Evolutionary conservation across 2,329 filamentous ascomycete species (phyloP), one percentile per base, ranked within the genome.

Genomic region (Xylariaceae sp.): DNA sequence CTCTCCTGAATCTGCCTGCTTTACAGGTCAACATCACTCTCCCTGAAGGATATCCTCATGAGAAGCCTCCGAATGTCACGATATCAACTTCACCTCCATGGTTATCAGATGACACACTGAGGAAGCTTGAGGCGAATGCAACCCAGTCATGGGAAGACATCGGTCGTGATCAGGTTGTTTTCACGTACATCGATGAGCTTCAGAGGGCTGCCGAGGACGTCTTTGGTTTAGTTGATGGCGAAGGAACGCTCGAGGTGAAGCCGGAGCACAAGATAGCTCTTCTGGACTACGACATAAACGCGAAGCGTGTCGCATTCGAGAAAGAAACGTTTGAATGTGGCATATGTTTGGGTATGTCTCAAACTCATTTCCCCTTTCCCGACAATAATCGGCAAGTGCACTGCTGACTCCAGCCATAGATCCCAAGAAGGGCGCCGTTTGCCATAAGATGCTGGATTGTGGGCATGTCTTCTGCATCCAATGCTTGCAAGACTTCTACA

Each of bases 401-500:
- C 39, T 18, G 45, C 55, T 70, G 74, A 63, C 71, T 48, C 17
- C 39, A 37, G 13, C 45, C 9, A 9, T 58, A 82, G 93, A 97
- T 73, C 92, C 92, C 0, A 96, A 96, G 74, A 97, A 95, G 72
- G 94, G 94, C 1, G 75, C 78, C 0, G 82, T 79, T 9, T 97
- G 94, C 72, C 89, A 97, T 75, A 84, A 85, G 48, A 87, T 97
- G 80, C 75, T 88, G 51, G 85, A 88, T 60, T 99, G 94, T 73
- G 86, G 85, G 0, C 93, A 99, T 71, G 91, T 97, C 44, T 99
- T 97, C 71, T 99, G 94, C 73, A 77, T 88, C 15, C 74, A 84
- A n/a, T 99, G 94, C 69, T 78, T 99, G 2, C 88, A 90, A 63
- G 90, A 93, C 67, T 97, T 93, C 67, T 97, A 96, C 79, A 90